Evolutionary conservation across 768 basidiomycete species (phyloP).

Genomic region (Boletus bicolor): DNA sequence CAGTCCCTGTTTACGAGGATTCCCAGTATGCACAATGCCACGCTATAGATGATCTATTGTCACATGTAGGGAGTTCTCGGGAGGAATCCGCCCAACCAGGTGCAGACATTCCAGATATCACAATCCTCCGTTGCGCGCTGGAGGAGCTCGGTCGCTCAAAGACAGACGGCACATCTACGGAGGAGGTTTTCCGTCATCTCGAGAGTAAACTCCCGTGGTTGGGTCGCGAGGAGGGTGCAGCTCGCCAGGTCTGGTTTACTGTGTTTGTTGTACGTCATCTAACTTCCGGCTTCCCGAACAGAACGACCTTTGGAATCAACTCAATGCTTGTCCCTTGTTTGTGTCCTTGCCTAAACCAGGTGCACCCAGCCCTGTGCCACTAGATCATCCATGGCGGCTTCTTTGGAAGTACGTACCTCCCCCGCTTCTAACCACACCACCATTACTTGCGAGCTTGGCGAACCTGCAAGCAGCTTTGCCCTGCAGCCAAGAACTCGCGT

Average conservation of each 20-base stretch:
- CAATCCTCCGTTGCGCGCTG: slow-evolving; percentile 63
- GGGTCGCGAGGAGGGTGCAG: slow-evolving; percentile 44
- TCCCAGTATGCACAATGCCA: slow-evolving; percentile 42
- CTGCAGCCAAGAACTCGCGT: slow-evolving; percentile 14
- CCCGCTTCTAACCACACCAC: slow-evolving; percentile 23
- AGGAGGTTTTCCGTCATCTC: slow-evolving; percentile 57
- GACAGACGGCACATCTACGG: slow-evolving; percentile 44
- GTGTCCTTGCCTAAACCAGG: slow-evolving; percentile 30
- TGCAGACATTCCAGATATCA: slow-evolving; percentile 43
- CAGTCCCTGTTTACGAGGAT: slow-evolving; percentile 49
- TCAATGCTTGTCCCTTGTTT: slow-evolving; percentile 50
- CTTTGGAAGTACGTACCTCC: slow-evolving; percentile 41
- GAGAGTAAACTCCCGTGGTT: slow-evolving; percentile 61
- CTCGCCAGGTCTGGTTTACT: slow-evolving; percentile 48
- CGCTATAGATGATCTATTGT: slow-evolving; percentile 41
- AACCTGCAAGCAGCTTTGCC: slow-evolving; percentile 23
- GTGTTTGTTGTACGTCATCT: not conserved
- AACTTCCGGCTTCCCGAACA: slow-evolving; percentile 21
- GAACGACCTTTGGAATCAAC: slow-evolving; percentile 58
- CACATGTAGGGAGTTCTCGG: slow-evolving; percentile 3
- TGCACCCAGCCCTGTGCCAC: slow-evolving; percentile 1
- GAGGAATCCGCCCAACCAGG: slow-evolving; percentile 15
- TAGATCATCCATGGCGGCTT: slow-evolving; percentile 24
- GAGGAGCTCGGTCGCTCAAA: slow-evolving; percentile 43
- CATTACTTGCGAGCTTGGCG: slow-evolving; percentile 25